Evolutionary conservation across 768 basidiomycete species (phyloP).

Genomic region (Suillus discolor): DNA sequence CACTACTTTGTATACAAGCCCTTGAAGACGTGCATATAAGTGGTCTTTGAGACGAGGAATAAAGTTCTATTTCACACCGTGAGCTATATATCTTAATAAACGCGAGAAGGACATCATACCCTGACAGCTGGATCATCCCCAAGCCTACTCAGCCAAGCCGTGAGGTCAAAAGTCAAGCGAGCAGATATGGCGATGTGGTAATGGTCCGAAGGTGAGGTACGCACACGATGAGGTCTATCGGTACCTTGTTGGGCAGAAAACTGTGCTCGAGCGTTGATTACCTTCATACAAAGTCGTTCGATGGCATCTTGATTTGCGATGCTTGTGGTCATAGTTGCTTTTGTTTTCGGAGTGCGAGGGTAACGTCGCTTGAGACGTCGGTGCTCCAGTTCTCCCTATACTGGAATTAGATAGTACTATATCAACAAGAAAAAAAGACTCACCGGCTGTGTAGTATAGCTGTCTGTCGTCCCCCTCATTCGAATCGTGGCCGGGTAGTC

Average conservation of each 20-base stretch:
- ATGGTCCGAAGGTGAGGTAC: slow-evolving; percentile 13
- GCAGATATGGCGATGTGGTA: slow-evolving; percentile 23
- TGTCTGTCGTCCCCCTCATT: slow-evolving; percentile 35
- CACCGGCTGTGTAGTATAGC: slow-evolving; percentile 35
- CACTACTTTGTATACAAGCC: slow-evolving; percentile 8
- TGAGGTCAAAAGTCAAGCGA: slow-evolving; percentile 14
- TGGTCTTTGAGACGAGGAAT: slow-evolving; percentile 18
- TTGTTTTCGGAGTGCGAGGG: slow-evolving; percentile 35
- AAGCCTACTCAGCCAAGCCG: slow-evolving; percentile 9
- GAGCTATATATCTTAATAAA: not conserved
- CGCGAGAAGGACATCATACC: not conserved
- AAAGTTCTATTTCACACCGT: slow-evolving; percentile 30
- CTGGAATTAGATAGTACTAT: not conserved
- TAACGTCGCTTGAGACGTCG: slow-evolving; percentile 38
- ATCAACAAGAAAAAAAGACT: not conserved
- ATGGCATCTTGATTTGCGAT: slow-evolving; percentile 29
- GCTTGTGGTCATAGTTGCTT: slow-evolving; percentile 18
- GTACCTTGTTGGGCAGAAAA: not conserved
- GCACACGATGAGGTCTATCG: not conserved
- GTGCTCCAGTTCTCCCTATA: slow-evolving; percentile 41
- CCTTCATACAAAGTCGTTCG: slow-evolving; percentile 18
- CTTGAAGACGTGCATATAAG: slow-evolving; percentile 8
- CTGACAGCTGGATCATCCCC: slow-evolving; percentile 30
- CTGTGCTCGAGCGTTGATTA: slow-evolving; percentile 10
- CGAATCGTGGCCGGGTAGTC: slow-evolving; percentile 14